Base-by-base conservation (phyloP, 305 asterid genomes). In the Fraxinus latifolia region DNA sequence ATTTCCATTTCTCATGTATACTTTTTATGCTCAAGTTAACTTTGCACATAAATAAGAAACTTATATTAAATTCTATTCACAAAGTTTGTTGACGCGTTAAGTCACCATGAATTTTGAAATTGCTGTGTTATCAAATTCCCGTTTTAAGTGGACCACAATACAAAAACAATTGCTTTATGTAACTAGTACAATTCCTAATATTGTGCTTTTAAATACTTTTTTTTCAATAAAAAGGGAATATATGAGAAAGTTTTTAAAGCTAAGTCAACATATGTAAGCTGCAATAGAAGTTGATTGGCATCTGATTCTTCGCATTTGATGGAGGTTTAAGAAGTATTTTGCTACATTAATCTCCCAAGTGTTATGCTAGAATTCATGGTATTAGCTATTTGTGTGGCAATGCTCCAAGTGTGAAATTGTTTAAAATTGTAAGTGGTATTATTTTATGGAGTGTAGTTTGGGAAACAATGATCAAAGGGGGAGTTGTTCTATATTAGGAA, bases 371-470 rank as follows among this genome's bases (percentile, higher is more conserved):
- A 68, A 68, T 68, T 68, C 39, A 68, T 1, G 74, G 21, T 27
- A 27, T 68, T 68, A 25, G 74, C 74, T 12, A 68, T 68, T 68
- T 68, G 37, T 12, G 74, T 68, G 74, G 36, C 74, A 68, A 68
- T 68, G 15, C 70, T 60, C 17, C 36, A 27, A 27, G 37, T 29
- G 19, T 68, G 36, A 68, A 21, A 60, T 68, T 68, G 17, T 27
- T 68, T 25, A 31, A 68, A 67, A 29, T 29, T 29, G 33, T 7
- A 8, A 60, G 70, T 60, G 70, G 31, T 60, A 60, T 60, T 31
- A 29, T 68, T 27, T 68, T 68, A 27, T 68, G 1, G 37, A 29
- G 74, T 11, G 37, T 27, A 68, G 36, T 68, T 29, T 68, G 47
- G 44, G 32, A 70, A 70, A 32, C 27, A 15, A 71, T 71, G 76